Percentiles rank a stretch among this genome's conserved stretches.
Evolutionary conservation across 2,329 filamentous ascomycete species (phyloP).

Genomic region (Hypoxylon sp.): DNA sequence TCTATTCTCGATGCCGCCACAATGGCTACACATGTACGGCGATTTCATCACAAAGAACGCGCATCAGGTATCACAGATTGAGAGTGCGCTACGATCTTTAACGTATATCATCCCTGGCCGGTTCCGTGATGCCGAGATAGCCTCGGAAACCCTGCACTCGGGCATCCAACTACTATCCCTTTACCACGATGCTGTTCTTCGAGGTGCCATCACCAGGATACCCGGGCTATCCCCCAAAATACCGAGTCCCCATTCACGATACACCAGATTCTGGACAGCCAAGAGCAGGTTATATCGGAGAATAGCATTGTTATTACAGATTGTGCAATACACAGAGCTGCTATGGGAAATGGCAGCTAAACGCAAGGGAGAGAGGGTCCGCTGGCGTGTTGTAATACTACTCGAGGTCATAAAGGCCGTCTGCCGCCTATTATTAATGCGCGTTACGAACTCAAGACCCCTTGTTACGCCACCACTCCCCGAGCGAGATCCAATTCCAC

Average conservation of each 20-base stretch:
- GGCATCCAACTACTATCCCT: conserved; percentile 90
- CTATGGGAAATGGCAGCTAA: conserved; percentile 98
- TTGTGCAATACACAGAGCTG: conserved; percentile 94
- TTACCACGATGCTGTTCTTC: conserved; percentile 91
- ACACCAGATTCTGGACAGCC: conserved; percentile 76
- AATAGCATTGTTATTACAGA: conserved; percentile 85
- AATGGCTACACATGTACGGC: conserved; percentile 80
- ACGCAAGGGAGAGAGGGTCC: conserved; percentile 81
- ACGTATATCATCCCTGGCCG: conserved; percentile 96
- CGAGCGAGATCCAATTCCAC: conserved; percentile 83
- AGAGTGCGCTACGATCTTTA: conserved; percentile 90
- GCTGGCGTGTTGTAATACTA: conserved; percentile 89
- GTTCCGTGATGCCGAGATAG: conserved; percentile 92
- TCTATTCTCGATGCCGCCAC: conserved; percentile 71
- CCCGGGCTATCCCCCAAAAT: conserved; percentile 67
- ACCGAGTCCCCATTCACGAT: conserved; percentile 73
- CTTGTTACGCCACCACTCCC: conserved; percentile 88
- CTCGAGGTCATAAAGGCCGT: conserved; percentile 89
- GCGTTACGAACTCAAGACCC: conserved; percentile 85
- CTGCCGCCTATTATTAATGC: conserved; percentile 84
- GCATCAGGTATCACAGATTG: conserved; percentile 93
- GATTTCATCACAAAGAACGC: conserved; percentile 97
- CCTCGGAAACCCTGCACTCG: conserved; percentile 92
- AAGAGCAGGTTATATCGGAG: conserved; percentile 80
- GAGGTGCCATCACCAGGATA: conserved; percentile 74